Base-by-base conservation (phyloP, 179 eudicot species). In the Beta lomatogona region DNA sequence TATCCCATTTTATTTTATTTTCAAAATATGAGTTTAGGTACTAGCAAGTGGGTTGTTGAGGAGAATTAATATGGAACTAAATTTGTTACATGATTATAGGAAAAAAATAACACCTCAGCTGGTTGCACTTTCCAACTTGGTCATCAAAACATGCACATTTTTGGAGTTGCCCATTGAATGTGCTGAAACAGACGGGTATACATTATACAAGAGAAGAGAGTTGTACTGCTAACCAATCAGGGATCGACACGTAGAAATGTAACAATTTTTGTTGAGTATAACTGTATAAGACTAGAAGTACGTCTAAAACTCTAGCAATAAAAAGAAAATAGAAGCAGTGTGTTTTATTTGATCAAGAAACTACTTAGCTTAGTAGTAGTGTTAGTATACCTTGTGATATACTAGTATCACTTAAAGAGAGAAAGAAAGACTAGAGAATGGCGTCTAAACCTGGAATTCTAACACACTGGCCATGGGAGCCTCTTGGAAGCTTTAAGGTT, bases 401-500 rank as follows among this genome's bases (percentile, higher is more conserved):
- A n/a, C n/a, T n/a, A n/a, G n/a, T n/a, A n/a, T n/a, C n/a, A n/a
- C n/a, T n/a, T 4, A 16, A 19, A 55, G 72, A 22, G 11, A 44
- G 59, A 76, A 59, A 58, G 41, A 36, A 36, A 36, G 41, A 36
- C 41, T 36, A 1, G 41, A 36, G 48, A 6, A 93, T 93, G 97
- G 97, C 97, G 59, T 79, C 93, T 9, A 91, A 77, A 54, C 97
- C 97, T 59, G 97, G 97, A 18, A 25, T 90, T 46, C 95, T 93
- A 55, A 93, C 95, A 11, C 88, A 93, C 9, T 93, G 97, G 97
- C 97, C 97, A 81, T 93, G 97, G 97, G 86, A 87, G 75, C 86
- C 85, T 83, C 92, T 93, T 68, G 95, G 95, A 5, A 87, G 74
- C 87, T 93, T 86, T 74, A 93, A 93, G 95, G 97, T 93, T 76